Evolutionary conservation across 2,329 filamentous ascomycete genomes (phyloP), one percentile per base, ranked within the genome.

Genomic region (Aureobasidium lini): DNA sequence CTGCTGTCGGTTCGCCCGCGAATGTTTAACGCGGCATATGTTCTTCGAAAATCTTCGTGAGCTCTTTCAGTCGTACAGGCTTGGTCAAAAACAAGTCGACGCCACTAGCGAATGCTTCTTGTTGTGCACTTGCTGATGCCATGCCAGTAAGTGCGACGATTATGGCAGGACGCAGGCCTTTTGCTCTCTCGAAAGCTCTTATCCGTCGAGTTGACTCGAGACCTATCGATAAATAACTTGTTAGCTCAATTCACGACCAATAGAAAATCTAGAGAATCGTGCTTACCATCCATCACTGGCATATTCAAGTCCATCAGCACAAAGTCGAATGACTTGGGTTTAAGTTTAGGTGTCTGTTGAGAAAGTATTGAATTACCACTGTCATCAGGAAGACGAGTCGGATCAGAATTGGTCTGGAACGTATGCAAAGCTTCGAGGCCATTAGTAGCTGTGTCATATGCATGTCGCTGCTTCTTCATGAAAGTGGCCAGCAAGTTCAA

Each of bases 341-440:
- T 50, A 1, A 49, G 8, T 16, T 42, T 9, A 10, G 16, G n/a
- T 7, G 13, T 18, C 1, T 44, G 32, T 31, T 39, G 42, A 3
- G 31, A 13, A 6, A 43, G 40, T 7, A 29, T 36, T 6, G 42
- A 40, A 10, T 40, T 37, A 3, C 49, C 42, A 16, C 34, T 61
- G 3, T 67, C 62, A 66, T 64, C 36, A 1, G 71, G 43, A 7
- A 42, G 15, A 8, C 28, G 54, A 4, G 28, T 32, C 0, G 59
- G 49, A 7, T 60, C 59, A 34, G 64, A 31, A 4, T 62, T 61
- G 64, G 63, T 47, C 18, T 73, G 68, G 48, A 75, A 77, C 18
- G 69, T 67, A 9, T 77, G 66, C 0, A 81, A 71, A 2, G 79
- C 79, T 62, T 80, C 73, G 1, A 75, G 70, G 2, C 79, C 79